These are phyloP conservation scores for Diaporthe caulivora DNA, from an alignment of 2,329 filamentous ascomycete genomes.

Conservation along the genomic window DNA sequence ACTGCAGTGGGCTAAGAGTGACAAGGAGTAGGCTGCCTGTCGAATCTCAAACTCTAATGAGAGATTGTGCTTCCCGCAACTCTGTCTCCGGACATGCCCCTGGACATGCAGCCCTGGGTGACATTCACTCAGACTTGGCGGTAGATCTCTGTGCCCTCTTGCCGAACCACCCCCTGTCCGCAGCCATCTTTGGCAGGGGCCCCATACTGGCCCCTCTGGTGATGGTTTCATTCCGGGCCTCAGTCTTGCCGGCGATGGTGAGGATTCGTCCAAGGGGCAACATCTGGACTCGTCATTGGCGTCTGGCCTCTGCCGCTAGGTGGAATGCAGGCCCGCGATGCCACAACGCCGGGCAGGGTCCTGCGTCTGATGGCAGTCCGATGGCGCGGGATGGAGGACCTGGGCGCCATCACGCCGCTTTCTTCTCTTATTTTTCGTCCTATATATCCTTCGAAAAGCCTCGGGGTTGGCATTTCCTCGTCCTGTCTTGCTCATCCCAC, in stretches of 20 bases:
- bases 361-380: not conserved
- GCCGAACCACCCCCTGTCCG: conserved; percentile 31
- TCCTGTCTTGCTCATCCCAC: conserved; percentile 5
- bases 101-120: not conserved
- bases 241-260: conserved; percentile 40
- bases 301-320: not conserved
- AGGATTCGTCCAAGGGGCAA: conserved; percentile 40
- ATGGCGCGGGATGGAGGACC: conserved; percentile 14
- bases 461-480: not conserved
- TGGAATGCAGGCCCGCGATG: conserved; percentile 18
- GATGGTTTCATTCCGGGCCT: conserved; percentile 42
- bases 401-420: conserved; percentile 2
- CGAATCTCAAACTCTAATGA: conserved; percentile 23
- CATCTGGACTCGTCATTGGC: conserved; percentile 31
- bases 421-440: not conserved
- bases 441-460: conserved; percentile 32
- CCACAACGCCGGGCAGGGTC: conserved; percentile 19
- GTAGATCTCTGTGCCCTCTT: conserved; percentile 26
- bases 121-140: conserved; percentile 22
- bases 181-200: conserved; percentile 13
- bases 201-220: conserved; percentile 33
- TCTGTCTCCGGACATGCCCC: conserved; percentile 8
- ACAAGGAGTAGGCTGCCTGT: not conserved
- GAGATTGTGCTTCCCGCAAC: conserved; percentile 19
- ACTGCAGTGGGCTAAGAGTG: not conserved